Conservation (phyloP, 1,139 yeast genomes). For the Pneumocystis oryctolagi region DNA sequence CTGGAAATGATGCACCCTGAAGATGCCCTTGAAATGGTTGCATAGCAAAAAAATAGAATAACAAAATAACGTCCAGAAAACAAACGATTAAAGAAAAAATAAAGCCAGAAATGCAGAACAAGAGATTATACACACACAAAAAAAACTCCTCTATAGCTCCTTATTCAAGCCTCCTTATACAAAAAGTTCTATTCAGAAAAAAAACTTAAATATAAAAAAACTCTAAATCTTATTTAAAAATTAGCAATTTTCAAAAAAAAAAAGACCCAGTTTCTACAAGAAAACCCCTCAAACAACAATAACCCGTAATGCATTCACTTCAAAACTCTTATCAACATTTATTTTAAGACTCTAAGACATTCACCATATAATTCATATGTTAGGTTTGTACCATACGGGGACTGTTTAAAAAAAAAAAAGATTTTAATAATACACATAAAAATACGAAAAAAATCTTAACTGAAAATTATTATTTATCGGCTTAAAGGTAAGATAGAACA, state of each 20-base stretch:
- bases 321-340: neutral
- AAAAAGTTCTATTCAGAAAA: neutral
- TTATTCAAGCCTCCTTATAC: neutral
- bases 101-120: neutral
- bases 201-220: too few species aligned
- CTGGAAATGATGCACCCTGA: neutral
- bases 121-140: neutral
- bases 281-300: too few species aligned
- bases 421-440: too few species aligned
- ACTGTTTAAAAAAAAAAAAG: neutral
- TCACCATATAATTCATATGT: neutral
- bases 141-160: neutral
- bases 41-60: neutral
- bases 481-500: too few species aligned
- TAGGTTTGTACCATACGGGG: neutral
- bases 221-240: too few species aligned
- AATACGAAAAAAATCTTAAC: neutral
- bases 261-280: too few species aligned
- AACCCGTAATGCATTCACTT: neutral
- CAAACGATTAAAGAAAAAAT: neutral
- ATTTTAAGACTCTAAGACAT: neutral
- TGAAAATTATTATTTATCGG: neutral
- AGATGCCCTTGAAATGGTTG: neutral
- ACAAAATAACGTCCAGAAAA: too few species aligned
- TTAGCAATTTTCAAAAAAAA: too few species aligned